phyloP scores from a whole-genome alignment of 768 basidiomycete species.

The Boletus sp. region DNA sequence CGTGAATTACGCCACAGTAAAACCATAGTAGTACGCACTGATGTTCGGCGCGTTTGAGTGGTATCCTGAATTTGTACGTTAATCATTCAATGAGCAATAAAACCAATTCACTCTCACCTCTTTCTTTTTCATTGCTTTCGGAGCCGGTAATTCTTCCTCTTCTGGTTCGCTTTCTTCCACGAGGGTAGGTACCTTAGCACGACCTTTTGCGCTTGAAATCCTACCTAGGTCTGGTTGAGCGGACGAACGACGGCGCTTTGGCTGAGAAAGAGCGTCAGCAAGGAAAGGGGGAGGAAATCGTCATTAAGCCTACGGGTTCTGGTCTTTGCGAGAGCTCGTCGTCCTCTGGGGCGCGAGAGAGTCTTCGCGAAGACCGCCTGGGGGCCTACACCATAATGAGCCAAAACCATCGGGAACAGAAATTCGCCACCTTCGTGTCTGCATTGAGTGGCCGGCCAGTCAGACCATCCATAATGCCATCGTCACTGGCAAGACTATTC shows the following conservation, averaged over 20 bases:
- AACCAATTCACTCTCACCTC: conserved; percentile 37
- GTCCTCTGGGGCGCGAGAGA: conserved; percentile 55
- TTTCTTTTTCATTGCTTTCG: conserved; percentile 63
- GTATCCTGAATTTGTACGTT: conserved; percentile 44
- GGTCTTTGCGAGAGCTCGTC: conserved; percentile 43
- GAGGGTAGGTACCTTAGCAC: conserved; percentile 44
- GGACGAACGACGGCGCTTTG: conserved; percentile 79
- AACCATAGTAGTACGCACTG: conserved; percentile 42
- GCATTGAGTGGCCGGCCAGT: conserved; percentile 68
- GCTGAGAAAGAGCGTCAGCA: conserved; percentile 38
- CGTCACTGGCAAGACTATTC: conserved; percentile 73
- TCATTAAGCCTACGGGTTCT: conserved; percentile 51
- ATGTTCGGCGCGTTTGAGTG: conserved; percentile 53
- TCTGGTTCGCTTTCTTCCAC: conserved; percentile 78
- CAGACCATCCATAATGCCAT: conserved; percentile 80
- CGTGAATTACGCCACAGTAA: conserved; percentile 7
- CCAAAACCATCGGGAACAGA: conserved; percentile 3
- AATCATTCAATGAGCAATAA: neutral
- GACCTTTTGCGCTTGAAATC: conserved; percentile 36
- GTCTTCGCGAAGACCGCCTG: conserved; percentile 62
- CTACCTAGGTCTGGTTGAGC: conserved; percentile 69
- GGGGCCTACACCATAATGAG: conserved; percentile 19
- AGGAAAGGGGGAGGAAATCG: conserved; percentile 2
- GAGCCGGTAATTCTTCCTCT: conserved; percentile 55
- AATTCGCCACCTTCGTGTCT: conserved; percentile 41